A percentile compares a stretch with the other conserved stretches of the same genome.
These are phyloP conservation scores for Lichtheimia hyalospora DNA, from an alignment of 371 early-diverging fungal species.

Conservation along the genomic window DNA sequence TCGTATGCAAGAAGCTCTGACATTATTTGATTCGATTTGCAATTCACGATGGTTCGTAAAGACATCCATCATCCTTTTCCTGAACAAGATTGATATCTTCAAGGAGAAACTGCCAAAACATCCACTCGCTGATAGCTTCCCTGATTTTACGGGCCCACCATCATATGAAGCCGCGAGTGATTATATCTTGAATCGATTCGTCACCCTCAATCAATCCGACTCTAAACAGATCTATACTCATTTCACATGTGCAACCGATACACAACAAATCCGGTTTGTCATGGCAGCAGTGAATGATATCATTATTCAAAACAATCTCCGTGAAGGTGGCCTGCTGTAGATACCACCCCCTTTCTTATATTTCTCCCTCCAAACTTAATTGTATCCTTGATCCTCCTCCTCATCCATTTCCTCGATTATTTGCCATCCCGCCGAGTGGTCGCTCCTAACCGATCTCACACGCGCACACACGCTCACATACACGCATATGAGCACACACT, in stretches of 20 bases:
- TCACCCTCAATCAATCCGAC: slow-evolving; percentile 78
- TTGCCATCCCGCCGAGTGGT: neutral
- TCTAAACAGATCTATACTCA: slow-evolving; percentile 89
- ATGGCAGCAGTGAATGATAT: slow-evolving; percentile 96
- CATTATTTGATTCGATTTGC: slow-evolving; percentile 94
- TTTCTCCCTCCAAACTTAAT: slow-evolving; percentile 4
- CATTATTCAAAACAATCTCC: slow-evolving; percentile 86
- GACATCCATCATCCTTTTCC: slow-evolving; percentile 92
- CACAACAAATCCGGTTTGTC: slow-evolving; percentile 94
- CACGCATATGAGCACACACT: too few relatives aligned
- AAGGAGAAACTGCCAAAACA: slow-evolving; percentile 81
- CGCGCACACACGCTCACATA: too few relatives aligned
- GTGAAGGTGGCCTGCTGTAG: slow-evolving; percentile 87
- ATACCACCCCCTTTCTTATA: slow-evolving; percentile 6
- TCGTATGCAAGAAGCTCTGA: slow-evolving; percentile 95
- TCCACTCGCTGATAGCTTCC: slow-evolving; percentile 82
- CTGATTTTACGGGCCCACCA: slow-evolving; percentile 75
- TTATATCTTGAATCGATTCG: slow-evolving; percentile 84
- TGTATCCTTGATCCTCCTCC: slow-evolving; percentile 4
- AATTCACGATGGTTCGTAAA: slow-evolving; percentile 93
- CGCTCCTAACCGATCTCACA: too few relatives aligned
- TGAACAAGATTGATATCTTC: slow-evolving; percentile 97
- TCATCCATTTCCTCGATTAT: neutral
- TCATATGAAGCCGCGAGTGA: slow-evolving; percentile 81
- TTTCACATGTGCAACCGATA: slow-evolving; percentile 97